Percentiles rank a stretch among this genome's conserved stretches.
Conservation (phyloP, 2,329 filamentous ascomycete species). For the Metarhizium humberi region DNA sequence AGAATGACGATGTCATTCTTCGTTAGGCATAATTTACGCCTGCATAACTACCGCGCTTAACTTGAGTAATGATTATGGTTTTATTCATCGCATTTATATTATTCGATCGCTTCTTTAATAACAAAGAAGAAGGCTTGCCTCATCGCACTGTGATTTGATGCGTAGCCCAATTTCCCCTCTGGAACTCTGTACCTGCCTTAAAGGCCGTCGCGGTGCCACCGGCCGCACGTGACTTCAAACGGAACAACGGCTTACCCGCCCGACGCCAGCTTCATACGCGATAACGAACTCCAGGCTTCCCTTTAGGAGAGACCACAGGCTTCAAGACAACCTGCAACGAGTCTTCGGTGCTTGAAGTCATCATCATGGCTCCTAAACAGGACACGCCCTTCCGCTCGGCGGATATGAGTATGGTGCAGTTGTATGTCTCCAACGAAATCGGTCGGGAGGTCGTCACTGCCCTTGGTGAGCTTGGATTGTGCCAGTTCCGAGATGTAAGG, state of each 20-base stretch:
- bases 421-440: slow-evolving; percentile 98
- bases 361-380: slow-evolving; percentile 54
- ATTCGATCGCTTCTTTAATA: too few species aligned
- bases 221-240: slow-evolving; percentile 15
- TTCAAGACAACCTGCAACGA: slow-evolving; percentile 19
- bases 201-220: not conserved
- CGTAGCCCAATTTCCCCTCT: too few species aligned
- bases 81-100: too few species aligned
- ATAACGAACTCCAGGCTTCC: slow-evolving; percentile 17
- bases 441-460: slow-evolving; percentile 95
- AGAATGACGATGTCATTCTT: too few species aligned
- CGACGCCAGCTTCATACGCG: slow-evolving; percentile 12
- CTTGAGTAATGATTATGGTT: too few species aligned
- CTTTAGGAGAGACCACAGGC: slow-evolving; percentile 12
- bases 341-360: slow-evolving; percentile 20
- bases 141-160: too few species aligned
- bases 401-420: slow-evolving; percentile 99
- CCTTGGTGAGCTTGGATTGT: slow-evolving; percentile 87
- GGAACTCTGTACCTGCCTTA: not conserved
- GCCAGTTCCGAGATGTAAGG: slow-evolving; percentile 94
- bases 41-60: too few species aligned
- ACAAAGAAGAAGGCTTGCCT: too few species aligned
- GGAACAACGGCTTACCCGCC: slow-evolving; percentile 18
- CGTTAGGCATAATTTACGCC: too few species aligned
- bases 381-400: slow-evolving; percentile 99